These are phyloP conservation scores for Carex myosuroides DNA, from an alignment of 176 grass and related monocot genomes.

Conservation along the genomic window DNA sequence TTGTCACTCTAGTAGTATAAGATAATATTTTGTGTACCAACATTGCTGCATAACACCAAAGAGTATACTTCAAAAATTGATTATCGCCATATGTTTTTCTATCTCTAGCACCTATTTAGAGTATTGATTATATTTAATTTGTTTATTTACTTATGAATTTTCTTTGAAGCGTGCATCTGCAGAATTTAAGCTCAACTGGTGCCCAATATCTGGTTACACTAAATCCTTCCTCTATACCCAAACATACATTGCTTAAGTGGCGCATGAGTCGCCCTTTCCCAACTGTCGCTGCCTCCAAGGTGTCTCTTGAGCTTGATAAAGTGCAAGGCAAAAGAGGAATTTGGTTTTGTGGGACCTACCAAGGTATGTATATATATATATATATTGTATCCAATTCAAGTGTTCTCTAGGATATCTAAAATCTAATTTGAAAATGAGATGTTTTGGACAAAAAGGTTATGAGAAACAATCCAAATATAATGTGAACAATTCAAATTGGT, in stretches of 20 bases:
- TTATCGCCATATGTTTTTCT: not conserved
- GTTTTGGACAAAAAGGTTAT: not conserved
- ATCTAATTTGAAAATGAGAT: not conserved
- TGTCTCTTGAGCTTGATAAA: conserved; percentile 48
- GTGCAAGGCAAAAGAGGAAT: conserved; percentile 72
- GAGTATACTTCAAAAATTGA: not conserved
- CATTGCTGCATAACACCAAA: not conserved
- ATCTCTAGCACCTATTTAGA: not conserved
- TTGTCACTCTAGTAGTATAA: no score
- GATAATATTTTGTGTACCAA: not conserved
- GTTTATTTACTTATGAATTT: not conserved
- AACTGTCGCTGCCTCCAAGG: conserved; percentile 63
- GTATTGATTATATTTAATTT: conserved; percentile 1
- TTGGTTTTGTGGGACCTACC: conserved; percentile 89
- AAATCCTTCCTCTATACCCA: conserved; percentile 56
- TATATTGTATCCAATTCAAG: not conserved
- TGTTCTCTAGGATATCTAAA: not conserved
- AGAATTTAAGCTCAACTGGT: conserved; percentile 59
- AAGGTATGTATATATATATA: conserved; percentile 33
- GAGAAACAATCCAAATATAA: not conserved
- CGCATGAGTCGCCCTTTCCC: conserved; percentile 74
- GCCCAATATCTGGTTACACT: conserved; percentile 65
- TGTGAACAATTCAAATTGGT: not conserved
- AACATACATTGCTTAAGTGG: conserved; percentile 70
- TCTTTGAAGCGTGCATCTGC: not conserved